Evolutionary conservation across 331 rosid genomes (phyloP), one percentile per base, ranked within the genome.

Genomic region (Telfairia occidentalis): DNA sequence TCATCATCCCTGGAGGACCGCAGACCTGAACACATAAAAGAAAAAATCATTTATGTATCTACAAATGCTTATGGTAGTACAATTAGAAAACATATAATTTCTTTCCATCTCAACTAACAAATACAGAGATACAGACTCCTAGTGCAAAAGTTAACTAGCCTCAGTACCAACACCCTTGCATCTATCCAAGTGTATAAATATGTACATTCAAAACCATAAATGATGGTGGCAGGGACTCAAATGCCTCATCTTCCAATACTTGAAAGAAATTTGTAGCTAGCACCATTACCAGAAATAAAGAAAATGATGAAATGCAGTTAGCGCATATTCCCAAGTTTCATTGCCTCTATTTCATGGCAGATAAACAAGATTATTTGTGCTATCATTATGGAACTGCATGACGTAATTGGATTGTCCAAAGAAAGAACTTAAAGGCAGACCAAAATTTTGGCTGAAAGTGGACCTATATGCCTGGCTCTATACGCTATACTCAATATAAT

Each of bases 1-100:
- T 77, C 94, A 92, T 87, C 97, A 96, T 80, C 42, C 99, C 99
- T 45, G 99, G 99, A 42, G 99, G 99, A 7, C 97, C 99, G 76
- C 99, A 96, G 21, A 92, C 96, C 99, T 96, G 84, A 82, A 81
- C 54, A n/a, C 76, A 72, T 63, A 48, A 73, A 76, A 9, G 4
- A 64, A 12, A 64, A 12, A 53, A 34, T 64, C 16, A 46, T 7
- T 50, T 42, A 29, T 58, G 55, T 5, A 18, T 43, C 32, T 35
- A 57, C 1, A 24, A 52, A 29, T 28, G 60, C 21, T 29, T 6
- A 30, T 42, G 73, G 50, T 37, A 38, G 28, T 60, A 29, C 42
- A 60, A 60, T 43, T 15, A 26, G 19, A 60, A 60, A 59, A 28
- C 40, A 30, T 30, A 60, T 15, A 32, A 32, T 26, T 29, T 59